Conservation (phyloP, 2,329 filamentous ascomycete species). For the Trichoderma guizhouense region DNA sequence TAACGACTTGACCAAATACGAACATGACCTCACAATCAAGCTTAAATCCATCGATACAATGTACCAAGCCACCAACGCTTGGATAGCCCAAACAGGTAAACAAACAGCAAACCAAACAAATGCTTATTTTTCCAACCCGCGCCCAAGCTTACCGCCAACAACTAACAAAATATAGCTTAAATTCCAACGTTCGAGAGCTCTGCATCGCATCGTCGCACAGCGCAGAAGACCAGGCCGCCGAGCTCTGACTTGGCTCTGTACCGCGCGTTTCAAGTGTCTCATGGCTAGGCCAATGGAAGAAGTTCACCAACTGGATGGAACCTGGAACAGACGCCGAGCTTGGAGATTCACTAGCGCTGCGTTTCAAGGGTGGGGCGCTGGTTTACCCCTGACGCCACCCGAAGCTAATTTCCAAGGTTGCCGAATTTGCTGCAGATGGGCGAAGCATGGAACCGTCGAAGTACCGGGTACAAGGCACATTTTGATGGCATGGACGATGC, state of each 20-base stretch:
- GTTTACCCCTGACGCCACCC: slow-evolving; percentile 12
- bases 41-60: not conserved
- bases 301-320: slow-evolving; percentile 10
- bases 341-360: slow-evolving; percentile 4
- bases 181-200: not conserved
- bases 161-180: not conserved
- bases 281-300: slow-evolving; percentile 7
- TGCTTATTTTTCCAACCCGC: not conserved
- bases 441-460: not conserved
- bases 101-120: not conserved
- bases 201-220: not conserved
- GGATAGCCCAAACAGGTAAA: not conserved
- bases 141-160: not conserved
- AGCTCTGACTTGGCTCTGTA: not conserved
- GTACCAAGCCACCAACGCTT: not conserved
- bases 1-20: not conserved
- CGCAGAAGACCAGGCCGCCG: not conserved
- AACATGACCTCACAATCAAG: not conserved
- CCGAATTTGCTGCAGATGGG: not conserved
- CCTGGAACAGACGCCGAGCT: slow-evolving; percentile 16
- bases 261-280: slow-evolving; percentile 14
- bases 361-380: slow-evolving; percentile 5
- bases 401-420: slow-evolving; percentile 13
- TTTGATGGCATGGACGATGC: not conserved
- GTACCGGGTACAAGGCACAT: not conserved